Evolutionary conservation across 345 rosid genomes (phyloP), one percentile per base, ranked within the genome.

Genomic region (Litchi chinensis): DNA sequence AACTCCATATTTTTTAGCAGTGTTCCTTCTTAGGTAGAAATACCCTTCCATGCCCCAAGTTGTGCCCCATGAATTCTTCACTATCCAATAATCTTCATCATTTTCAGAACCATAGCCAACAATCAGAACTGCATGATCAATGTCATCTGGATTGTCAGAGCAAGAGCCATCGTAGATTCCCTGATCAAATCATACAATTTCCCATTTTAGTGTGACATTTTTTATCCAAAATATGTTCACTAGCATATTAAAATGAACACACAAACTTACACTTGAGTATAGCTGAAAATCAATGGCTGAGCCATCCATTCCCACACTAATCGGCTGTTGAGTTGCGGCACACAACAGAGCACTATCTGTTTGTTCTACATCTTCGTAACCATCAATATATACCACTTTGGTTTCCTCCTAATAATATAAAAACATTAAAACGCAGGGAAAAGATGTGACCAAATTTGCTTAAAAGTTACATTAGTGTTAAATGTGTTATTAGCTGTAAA

Each of bases 11-110:
- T 57, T 11, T 28, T 82, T 62, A 32, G 65, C 54, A 16, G 84
- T 77, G 81, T 87, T 77, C 71, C 97, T 89, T 48, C 41, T 76
- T 6, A 92, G 13, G 64, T 87, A 85, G 62, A 92, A 85, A 54
- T 91, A 92, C 22, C 93, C 94, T 0, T 86, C 81, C 4, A 88
- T 70, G 12, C 97, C 97, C 97, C 97, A 92, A 8, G 79, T 85
- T 13, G 94, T 88, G 26, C 97, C 97, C 94, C 97, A 91, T 0
- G 97, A 95, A 72, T 95, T 93, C 77, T 87, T 93, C 79, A 88
- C 94, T 5, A 95, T 89, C 98, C 97, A 95, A 65, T 93, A 95
- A n/a, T 91, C 87, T 73, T 90, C 91, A 39, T 62, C 85, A 3
- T 65, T 79, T 83, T 93, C 90, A 1, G 98, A 86, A 19, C 90